A percentile compares a stretch with the other conserved stretches of the same genome.
Evolutionary conservation across 768 basidiomycete species (phyloP).

Genomic region (Coprinopsis strossmayeri): DNA sequence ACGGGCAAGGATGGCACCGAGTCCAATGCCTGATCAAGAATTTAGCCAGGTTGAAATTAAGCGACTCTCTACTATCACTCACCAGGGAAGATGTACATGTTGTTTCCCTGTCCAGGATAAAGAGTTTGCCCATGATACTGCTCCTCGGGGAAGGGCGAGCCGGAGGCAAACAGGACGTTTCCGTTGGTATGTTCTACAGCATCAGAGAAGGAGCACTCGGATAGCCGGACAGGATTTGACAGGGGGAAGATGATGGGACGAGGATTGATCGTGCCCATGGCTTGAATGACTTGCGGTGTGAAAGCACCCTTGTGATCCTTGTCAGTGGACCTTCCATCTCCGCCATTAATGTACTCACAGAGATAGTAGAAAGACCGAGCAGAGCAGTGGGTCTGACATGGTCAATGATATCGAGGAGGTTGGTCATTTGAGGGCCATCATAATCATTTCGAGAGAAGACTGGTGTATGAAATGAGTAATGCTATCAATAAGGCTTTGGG

Average conservation of each 20-base stretch:
- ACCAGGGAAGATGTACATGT: conserved; percentile 85
- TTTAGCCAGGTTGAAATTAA: not conserved
- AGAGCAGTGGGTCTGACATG: conserved; percentile 86
- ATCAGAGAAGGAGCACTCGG: conserved; percentile 75
- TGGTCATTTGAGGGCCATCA: conserved; percentile 63
- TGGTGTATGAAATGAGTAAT: conserved; percentile 20
- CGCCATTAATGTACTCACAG: conserved; percentile 28
- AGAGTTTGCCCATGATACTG: conserved; percentile 46
- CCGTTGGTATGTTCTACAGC: conserved; percentile 71
- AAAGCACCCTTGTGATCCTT: conserved; percentile 58
- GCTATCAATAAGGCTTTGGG: not conserved
- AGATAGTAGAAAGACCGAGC: conserved; percentile 83
- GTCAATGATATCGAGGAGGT: conserved; percentile 71
- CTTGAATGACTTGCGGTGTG: conserved; percentile 57
- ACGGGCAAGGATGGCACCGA: conserved; percentile 68
- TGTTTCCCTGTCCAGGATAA: conserved; percentile 89
- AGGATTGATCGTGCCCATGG: conserved; percentile 74
- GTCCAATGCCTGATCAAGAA: conserved; percentile 55
- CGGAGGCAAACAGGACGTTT: conserved; percentile 77
- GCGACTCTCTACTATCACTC: conserved; percentile 7
- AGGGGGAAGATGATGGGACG: conserved; percentile 91
- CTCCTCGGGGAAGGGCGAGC: conserved; percentile 75
- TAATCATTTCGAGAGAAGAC: conserved; percentile 84
- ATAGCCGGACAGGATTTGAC: conserved; percentile 80
- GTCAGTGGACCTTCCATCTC: not conserved